Base-by-base conservation (phyloP, 2,329 filamentous ascomycete species). In the Fusarium sacchari region DNA sequence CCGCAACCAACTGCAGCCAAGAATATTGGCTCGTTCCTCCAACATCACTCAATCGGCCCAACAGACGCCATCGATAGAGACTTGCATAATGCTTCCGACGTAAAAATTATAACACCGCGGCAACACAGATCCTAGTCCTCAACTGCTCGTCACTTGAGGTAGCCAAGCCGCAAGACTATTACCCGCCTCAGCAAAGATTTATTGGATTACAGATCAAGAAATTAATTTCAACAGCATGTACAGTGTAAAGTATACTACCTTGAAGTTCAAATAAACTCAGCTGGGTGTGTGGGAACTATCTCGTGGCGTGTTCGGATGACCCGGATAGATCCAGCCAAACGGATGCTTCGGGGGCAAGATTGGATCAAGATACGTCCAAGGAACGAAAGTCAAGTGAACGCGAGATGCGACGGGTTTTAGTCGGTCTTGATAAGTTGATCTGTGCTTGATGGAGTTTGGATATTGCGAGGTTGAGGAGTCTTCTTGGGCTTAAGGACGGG, bases 311-410 rank as follows among this genome's bases (percentile, higher is more conserved):
- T 26, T 4, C 58, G 58, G 58, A 55, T 60, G 28, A 26, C 28
- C 20, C 58, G 58, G 58, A 43, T 55, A 55, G 58, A 60, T 60
- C 58, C 24, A 34, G 58, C 58, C 58, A 60, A 4, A 32, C 46
- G 46, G 44, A 40, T 55, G 36, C n/a, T 32, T 60, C 28, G 36
- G 37, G 12, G 7, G 36, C 20, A 55, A 37, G 30, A 55, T 18
- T 40, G 28, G 36, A 55, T 55, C 20, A n/a, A 60, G 46, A 32
- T 60, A 34, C 39, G 18, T 3, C 26, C 20, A 53, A 60, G 17
- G 44, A 15, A 39, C 20, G 4, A 18, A 22, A 14, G 3, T 39
- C 7, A 9, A 32, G 17, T 17, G 7, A n/a, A 22, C 7, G 4
- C 14, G 20, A 24, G 56, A 50, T 53, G 50, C 50, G 50, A 39